Evolutionary conservation across 2,329 filamentous ascomycete genomes (phyloP).

Genomic region (Apiospora koreana): DNA sequence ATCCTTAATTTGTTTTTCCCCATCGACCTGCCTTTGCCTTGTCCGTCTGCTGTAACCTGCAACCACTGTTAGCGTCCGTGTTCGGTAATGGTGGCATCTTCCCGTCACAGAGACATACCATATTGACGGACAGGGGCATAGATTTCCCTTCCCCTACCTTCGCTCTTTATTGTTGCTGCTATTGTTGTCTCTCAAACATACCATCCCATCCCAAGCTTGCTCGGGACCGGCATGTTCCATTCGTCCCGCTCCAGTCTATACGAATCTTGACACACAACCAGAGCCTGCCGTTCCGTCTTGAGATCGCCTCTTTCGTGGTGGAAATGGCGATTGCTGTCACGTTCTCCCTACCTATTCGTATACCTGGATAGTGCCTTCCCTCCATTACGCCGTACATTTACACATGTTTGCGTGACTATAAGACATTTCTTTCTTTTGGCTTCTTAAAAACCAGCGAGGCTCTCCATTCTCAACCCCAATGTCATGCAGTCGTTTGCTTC

Average conservation of each 20-base stretch:
- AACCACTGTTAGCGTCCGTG: neutral
- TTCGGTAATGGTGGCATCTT: neutral
- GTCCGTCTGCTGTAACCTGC: neutral
- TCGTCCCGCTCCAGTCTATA: neutral
- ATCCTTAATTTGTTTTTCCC: neutral
- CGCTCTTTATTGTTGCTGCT: neutral
- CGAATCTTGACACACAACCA: neutral
- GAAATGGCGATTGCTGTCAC: conserved; percentile 10
- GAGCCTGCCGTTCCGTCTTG: neutral
- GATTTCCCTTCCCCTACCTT: neutral
- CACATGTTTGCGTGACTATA: neutral
- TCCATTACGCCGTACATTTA: neutral
- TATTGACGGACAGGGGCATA: neutral
- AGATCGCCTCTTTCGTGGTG: neutral
- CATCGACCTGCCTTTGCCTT: neutral
- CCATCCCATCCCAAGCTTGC: neutral
- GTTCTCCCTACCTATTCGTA: neutral
- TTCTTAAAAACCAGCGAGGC: neutral
- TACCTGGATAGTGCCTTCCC: conserved; percentile 2
- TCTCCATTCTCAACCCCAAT: conserved; percentile 23
- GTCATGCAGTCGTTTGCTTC: conserved; percentile 54
- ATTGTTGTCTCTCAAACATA: neutral
- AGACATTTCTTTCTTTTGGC: neutral
- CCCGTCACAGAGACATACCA: neutral
- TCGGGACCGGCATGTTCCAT: conserved; percentile 9